A percentile compares a stretch with the other conserved stretches of the same genome.
Evolutionary conservation across 768 basidiomycete genomes (phyloP).

Genomic region (Ephemerocybe angulata): DNA sequence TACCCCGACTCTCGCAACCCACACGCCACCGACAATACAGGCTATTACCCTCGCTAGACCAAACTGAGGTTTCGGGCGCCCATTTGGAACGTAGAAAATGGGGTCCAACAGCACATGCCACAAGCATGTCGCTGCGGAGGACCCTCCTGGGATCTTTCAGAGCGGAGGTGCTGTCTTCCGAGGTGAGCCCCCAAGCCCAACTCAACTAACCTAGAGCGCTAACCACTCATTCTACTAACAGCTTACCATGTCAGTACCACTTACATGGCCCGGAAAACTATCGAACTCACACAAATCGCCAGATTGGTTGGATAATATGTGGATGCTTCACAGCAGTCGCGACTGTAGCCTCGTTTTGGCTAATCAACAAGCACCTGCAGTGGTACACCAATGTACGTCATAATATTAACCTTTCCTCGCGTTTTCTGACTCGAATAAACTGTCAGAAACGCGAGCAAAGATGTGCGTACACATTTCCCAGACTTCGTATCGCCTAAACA

Average conservation of each 20-base stretch:
- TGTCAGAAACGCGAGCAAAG: slow-evolving; percentile 65
- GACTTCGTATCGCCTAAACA: not conserved
- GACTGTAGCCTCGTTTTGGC: slow-evolving; percentile 60
- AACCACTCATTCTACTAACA: slow-evolving; percentile 18
- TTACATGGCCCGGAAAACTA: not conserved
- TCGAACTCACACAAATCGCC: not conserved
- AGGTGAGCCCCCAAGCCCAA: slow-evolving; percentile 48
- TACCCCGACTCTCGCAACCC: not conserved
- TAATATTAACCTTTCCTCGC: not conserved
- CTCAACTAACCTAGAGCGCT: not conserved
- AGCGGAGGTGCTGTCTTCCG: slow-evolving; percentile 60
- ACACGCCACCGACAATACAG: not conserved
- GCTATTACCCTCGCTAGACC: too few species aligned
- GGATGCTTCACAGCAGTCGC: slow-evolving; percentile 58
- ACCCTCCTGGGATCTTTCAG: slow-evolving; percentile 55
- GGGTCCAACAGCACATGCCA: slow-evolving; percentile 25
- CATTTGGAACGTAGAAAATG: not conserved
- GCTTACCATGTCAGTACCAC: slow-evolving; percentile 54
- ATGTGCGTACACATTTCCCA: slow-evolving; percentile 34
- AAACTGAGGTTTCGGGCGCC: not conserved
- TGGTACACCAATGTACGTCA: slow-evolving; percentile 66
- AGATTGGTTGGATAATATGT: slow-evolving; percentile 70
- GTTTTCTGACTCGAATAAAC: not conserved
- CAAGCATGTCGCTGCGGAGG: slow-evolving; percentile 36
- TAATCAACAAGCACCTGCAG: slow-evolving; percentile 66